Base-by-base conservation (phyloP, 1,139 yeast genomes). In the Taphrina wiesneri region DNA sequence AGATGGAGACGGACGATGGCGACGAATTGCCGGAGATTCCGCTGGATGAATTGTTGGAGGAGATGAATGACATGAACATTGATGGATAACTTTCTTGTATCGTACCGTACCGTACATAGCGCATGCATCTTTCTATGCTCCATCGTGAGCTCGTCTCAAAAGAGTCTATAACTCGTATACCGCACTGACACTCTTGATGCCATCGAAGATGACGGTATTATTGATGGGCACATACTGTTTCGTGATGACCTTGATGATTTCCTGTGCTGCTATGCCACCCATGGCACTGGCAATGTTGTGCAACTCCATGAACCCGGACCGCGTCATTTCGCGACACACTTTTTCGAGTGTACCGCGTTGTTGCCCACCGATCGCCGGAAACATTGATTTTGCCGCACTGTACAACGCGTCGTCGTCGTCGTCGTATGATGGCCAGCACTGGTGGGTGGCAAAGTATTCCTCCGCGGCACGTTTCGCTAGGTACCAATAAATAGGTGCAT, bases 61-160 rank as follows among this genome's bases (percentile, higher is more conserved):
- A 92, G 75, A 82, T 92, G 74, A 97, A 91, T 73, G 97, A 88
- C 68, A 88, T 92, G 95, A 88, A 88, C 32, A 81, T 90, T 75
- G 91, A 87, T 45, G 65, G 56, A 26, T 59, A 23, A 49, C 13
- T 21, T n/a, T 19, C 21, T 25, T 26, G 13, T 26, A 7, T 49
- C 23, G 15, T n/a, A n/a, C n/a, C n/a, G n/a, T n/a, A n/a, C n/a
- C 19, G 4, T 11, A 26, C 59, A 7, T 41, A 25, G 15, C 15
- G 2, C 13, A 39, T 36, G n/a, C 41, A 36, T 34, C 39, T 11
- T 34, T 34, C 39, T 34, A 15, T 15, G 13, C 9, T 34, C 39
- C 4, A 41, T 2, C n/a, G 21, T 41, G 46, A 41, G 21, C 17
- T 41, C 13, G 17, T n/a, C 2, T 2, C 49, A 13, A 45, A 13